Conservation (phyloP, 768 basidiomycete genomes). For the Rhodotorula sphaerocarpa region DNA sequence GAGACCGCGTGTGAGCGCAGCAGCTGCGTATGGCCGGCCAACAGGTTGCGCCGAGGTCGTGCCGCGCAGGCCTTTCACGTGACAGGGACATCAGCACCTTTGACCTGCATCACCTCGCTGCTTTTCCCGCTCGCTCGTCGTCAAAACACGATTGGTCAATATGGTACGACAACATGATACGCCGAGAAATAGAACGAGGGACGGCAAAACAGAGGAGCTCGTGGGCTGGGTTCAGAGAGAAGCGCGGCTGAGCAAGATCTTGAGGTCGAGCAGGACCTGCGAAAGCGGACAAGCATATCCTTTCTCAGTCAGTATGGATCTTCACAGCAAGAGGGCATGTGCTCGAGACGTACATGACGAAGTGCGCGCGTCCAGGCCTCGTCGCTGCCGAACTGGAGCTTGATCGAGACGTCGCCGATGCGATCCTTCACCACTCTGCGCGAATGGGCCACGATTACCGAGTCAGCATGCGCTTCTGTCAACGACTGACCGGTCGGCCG, state of each 20-base stretch:
- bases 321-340: too few relatives aligned
- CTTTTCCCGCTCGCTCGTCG: too few relatives aligned
- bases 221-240: conserved; percentile 9
- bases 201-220: neutral
- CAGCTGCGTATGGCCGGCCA: too few relatives aligned
- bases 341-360: conserved; percentile 56
- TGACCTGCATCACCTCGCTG: too few relatives aligned
- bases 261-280: conserved; percentile 55
- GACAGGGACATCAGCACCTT: too few relatives aligned
- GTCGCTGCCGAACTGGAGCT: conserved; percentile 88
- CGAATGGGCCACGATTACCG: neutral
- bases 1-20: too few relatives aligned
- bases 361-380: conserved; percentile 92
- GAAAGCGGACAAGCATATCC: too few relatives aligned
- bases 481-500: too few relatives aligned
- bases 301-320: conserved; percentile 30
- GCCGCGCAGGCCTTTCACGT: too few relatives aligned
- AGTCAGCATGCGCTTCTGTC: too few relatives aligned
- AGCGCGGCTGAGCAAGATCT: conserved; percentile 56
- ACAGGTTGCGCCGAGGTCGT: too few relatives aligned
- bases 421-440: conserved; percentile 79
- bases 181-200: neutral
- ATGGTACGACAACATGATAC: neutral
- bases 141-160: too few relatives aligned
- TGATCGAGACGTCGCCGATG: conserved; percentile 90